Base-by-base conservation (phyloP, 495 filamentous ascomycete genomes). In the Margaritispora aquatica region DNA sequence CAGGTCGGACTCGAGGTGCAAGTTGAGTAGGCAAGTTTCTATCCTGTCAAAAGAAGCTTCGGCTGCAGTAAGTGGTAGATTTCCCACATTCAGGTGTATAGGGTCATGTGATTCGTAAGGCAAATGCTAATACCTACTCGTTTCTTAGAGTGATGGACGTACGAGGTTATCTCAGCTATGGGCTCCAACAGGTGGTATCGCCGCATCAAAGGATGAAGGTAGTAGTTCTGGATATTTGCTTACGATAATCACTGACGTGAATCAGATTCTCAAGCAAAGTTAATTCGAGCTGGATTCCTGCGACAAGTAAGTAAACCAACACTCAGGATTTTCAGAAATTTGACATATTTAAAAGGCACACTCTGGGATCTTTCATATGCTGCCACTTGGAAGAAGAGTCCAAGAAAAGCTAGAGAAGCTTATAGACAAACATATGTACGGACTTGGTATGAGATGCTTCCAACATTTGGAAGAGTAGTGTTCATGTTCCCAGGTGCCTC, bases 351-450 rank as follows among this genome's bases (percentile, higher is more conserved):
- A 26, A 55, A 67, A 92, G 84, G 87, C 90, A 38, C 84, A 96
- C 63, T 82, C 93, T 2, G 95, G 94, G 4, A 81, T 98, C 31
- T 97, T 97, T 69, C 95, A 98, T 70, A 79, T 96, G 66, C 77
- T 98, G 9, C 94, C 94, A 1, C 76, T 98, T n/a, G 94, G 94
- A 2, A 77, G 89, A 34, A 79, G 90, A 27, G 90, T 97, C 0
- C 92, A 96, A 67, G 84, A 90, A 50, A 98, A 97, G 69, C 69
- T 97, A 26, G 90, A 97, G 64, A 69, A 70, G 3, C 74, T 97
- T 2, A 88, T 98, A 69, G 92, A 95, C 60, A 90, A 88, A 68
- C 85, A 96, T 68, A 97, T 98, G 94, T 75, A 77, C 26, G 76
- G 74, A 55, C 59, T 96, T 54, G 88, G 90, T 90, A 71, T 54